These are phyloP conservation scores for Botrytis deweyae DNA, from an alignment of 2,329 filamentous ascomycete species.

Conservation along the genomic window DNA sequence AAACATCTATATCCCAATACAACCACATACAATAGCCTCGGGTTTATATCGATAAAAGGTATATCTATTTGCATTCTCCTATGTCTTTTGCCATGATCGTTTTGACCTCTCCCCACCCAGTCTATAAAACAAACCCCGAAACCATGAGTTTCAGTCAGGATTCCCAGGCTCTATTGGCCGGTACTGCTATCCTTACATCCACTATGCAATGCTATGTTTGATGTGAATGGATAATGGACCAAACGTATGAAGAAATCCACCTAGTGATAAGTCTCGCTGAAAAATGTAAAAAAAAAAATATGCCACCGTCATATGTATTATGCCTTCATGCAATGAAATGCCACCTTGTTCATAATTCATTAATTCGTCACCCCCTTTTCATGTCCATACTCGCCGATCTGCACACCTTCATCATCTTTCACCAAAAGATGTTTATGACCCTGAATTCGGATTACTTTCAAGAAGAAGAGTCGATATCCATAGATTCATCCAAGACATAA, in stretches of 20 bases:
- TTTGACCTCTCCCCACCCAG: neutral
- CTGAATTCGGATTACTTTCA: constrained; percentile 12
- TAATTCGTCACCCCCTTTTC: neutral
- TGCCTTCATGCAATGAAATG: constrained; percentile 1
- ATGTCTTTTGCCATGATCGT: neutral
- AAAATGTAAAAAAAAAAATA: constrained; percentile 2
- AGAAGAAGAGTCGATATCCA: constrained; percentile 35
- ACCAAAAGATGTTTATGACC: neutral
- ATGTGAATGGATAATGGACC: neutral
- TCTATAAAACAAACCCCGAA: neutral
- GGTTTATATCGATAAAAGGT: neutral
- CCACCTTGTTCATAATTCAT: constrained; percentile 17
- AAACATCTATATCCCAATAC: neutral
- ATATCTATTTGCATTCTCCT: constrained; percentile 1
- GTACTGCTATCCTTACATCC: constrained; percentile 11
- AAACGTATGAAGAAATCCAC: constrained; percentile 1
- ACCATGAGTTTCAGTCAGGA: neutral
- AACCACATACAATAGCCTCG: neutral
- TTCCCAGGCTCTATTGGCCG: neutral
- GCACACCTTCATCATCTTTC: constrained; percentile 19
- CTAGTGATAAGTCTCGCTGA: neutral
- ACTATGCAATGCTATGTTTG: constrained; percentile 11
- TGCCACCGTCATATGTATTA: constrained; percentile 5
- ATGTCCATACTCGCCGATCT: constrained; percentile 17
- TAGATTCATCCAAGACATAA: constrained; percentile 32